Percentiles rank a stretch among this genome's conserved stretches.
Evolutionary conservation across 163 green algal genomes (phyloP).

Genomic region (Dunaliella salina): DNA sequence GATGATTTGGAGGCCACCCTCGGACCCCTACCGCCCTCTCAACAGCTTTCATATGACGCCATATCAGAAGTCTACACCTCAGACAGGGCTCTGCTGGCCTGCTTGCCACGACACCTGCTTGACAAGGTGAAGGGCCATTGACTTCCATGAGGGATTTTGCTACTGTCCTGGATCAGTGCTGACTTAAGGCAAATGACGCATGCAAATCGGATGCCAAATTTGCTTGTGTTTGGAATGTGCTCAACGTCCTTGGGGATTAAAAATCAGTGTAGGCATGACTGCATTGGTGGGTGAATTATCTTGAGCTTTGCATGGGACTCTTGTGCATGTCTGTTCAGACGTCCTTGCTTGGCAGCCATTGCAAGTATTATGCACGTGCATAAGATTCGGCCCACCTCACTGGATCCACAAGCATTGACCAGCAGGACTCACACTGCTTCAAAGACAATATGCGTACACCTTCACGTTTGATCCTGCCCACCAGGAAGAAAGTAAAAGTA

Average conservation of each 20-base stretch:
- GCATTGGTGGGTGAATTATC: background rate
- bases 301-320: too few species aligned
- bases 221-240: background rate
- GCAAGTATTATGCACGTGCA: too few species aligned
- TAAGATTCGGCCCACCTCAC: too few species aligned
- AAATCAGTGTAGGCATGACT: background rate
- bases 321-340: background rate
- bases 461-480: too few species aligned
- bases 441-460: too few species aligned
- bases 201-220: background rate
- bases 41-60: constrained; percentile 4
- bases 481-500: too few species aligned
- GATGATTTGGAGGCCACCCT: constrained; percentile 11
- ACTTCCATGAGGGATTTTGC: background rate
- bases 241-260: background rate
- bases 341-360: background rate
- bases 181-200: background rate
- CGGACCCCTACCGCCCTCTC: constrained; percentile 14
- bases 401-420: too few species aligned
- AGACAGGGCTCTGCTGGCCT: constrained; percentile 23
- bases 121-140: constrained; percentile 4
- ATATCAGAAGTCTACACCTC: constrained; percentile 26
- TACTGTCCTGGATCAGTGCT: too few species aligned
- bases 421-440: too few species aligned
- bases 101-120: constrained; percentile 21